Base-by-base conservation (phyloP, 768 basidiomycete species). In the Suillus weaverae region DNA sequence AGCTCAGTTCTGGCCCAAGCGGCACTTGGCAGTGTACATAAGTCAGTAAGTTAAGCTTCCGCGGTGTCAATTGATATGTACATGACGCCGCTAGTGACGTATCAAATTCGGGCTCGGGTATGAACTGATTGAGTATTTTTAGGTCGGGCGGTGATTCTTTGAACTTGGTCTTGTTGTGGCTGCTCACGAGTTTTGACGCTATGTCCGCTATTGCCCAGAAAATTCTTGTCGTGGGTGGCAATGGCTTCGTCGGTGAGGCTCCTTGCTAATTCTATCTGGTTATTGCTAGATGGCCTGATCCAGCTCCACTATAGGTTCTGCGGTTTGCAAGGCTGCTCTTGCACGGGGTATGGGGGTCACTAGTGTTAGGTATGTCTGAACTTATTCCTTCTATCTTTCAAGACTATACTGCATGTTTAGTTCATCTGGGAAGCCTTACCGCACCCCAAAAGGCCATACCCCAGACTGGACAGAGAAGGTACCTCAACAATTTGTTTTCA, bases 181-280 rank as follows among this genome's bases (percentile, higher is more conserved):
- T n/a, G n/a, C n/a, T 26, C 5, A 51, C 48, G 9, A 44, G 26
- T 51, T 16, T 51, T 18, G 18, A 32, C 50, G 16, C 32, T 32
- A 55, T 56, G 55, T 22, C 55, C 8, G n/a, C 55, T 22, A 16
- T 81, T 32, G 64, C 81, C 61, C 84, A 81, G 62, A 90, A 82
- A 72, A 84, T 98, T 38, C 86, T 98, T 22, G 94, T 99, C 43
- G 86, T 99, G 2, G 97, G 97, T 22, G 97, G 97, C 51, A 97
- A 97, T 79, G 97, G 97, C 5, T 99, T 97, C 81, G 88, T 99
- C 71, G 97, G 96, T 92, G 67, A 65, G 81, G 64, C 14, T 55
- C 13, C 8, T 30, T 16, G 32, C 18, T n/a, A 10, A 35, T 35
- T 35, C 2, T 4, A 1, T 56, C 35, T 7, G 2, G 35, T 7